Evolutionary conservation across 208 protist species (phyloP), one percentile per base, ranked within the genome.

Genomic region (Acanthamoeba royreba): DNA sequence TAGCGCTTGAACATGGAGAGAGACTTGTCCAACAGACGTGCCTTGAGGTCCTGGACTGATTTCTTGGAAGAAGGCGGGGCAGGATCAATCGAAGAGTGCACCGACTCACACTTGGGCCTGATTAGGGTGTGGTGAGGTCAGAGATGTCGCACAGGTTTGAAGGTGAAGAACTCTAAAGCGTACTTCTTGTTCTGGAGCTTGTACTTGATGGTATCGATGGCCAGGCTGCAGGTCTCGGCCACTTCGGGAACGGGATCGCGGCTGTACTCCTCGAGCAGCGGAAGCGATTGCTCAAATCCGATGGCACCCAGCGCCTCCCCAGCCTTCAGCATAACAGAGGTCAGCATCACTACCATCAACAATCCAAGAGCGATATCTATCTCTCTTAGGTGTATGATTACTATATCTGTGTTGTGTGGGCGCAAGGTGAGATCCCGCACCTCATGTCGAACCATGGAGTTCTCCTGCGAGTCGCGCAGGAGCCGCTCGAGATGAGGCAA

Each of bases 201-300:
- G 49, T 94, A 94, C 35, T 95, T 45, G 61, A 97, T 53, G 38
- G 74, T 74, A 4, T 85, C 92, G 38, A 97, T 43, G 9, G 98
- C 98, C 42, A 99, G 95, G 96, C 98, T 96, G 94, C 98, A 99
- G 15, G 98, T 99, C 96, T 99, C 99, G 8, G 97, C 95, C 19
- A 99, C 97, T 83, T 98, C 97, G 46, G 83, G 58, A 1, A 38
- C 43, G 0, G 31, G 8, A 74, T 98, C 97, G 2, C 74, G 77
- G 0, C 22, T 19, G 66, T 92, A 96, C 52, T 96, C 4, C 1
- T 52, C 43, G 1, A 98, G 61, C 0, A 98, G 92, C 19, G 43
- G 87, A 13, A 95, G 74, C 17, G 87, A 74, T 22, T 90, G 38
- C 2, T 33, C 28, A 0, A 77, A n/a, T 15, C 92, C 97, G 66